phyloP scores from a whole-genome alignment of 208 protist genomes.

The Wallacemonas sp. region DNA sequence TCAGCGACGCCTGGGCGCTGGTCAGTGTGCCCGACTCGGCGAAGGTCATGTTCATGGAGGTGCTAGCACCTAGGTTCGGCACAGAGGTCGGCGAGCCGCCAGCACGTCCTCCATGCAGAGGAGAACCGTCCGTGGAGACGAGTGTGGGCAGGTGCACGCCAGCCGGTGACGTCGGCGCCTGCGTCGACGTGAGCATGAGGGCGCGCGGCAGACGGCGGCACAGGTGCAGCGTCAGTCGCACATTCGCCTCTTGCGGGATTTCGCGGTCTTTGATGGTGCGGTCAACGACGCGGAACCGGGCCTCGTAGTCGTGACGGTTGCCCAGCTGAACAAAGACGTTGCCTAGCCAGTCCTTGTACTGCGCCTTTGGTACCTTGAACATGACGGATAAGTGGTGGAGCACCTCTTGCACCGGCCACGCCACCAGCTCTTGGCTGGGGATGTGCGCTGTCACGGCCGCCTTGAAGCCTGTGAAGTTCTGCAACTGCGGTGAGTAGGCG shows the following conservation, averaged over 20 bases:
- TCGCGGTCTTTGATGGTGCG: conserved; percentile 30
- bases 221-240: conserved; percentile 50
- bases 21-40: background rate
- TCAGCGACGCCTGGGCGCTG: background rate
- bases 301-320: conserved; percentile 50
- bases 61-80: background rate
- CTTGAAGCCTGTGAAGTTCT: conserved; percentile 24
- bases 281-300: conserved; percentile 61
- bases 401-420: conserved; percentile 49
- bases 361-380: conserved; percentile 29
- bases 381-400: conserved; percentile 47
- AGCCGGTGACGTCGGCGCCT: background rate
- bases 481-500: conserved; percentile 14
- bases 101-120: too few species aligned
- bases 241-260: conserved; percentile 18
- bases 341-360: conserved; percentile 46
- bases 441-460: conserved; percentile 8
- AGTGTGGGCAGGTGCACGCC: too few species aligned
- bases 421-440: conserved; percentile 28
- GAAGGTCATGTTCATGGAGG: background rate
- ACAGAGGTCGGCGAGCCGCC: too few species aligned
- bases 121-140: too few species aligned
- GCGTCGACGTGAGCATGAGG: background rate
- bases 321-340: conserved; percentile 12
- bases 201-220: conserved; percentile 37